These are phyloP conservation scores for Silene conica DNA, from an alignment of 148 eudicot genomes.

Conservation along the genomic window DNA sequence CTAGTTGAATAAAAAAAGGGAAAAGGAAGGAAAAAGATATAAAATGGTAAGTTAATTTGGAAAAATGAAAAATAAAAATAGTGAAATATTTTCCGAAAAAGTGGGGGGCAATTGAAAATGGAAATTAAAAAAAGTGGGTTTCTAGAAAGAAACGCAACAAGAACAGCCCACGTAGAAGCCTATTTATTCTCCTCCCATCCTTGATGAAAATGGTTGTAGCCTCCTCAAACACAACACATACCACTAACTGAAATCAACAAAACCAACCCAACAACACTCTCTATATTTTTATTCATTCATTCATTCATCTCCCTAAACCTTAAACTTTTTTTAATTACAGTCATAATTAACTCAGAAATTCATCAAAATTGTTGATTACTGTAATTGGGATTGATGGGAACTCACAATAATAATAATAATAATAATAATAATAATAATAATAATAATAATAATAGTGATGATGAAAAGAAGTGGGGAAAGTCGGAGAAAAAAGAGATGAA, in stretches of 20 bases:
- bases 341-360: too few relatives aligned
- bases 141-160: constrained; percentile 9
- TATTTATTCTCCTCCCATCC: constrained; percentile 5
- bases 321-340: too few relatives aligned
- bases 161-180: neutral
- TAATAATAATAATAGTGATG: neutral
- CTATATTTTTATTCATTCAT: too few relatives aligned
- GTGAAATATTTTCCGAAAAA: too few relatives aligned
- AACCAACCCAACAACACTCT: neutral
- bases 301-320: too few relatives aligned
- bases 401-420: neutral
- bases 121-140: neutral
- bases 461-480: neutral
- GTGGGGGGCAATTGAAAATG: too few relatives aligned
- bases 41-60: too few relatives aligned
- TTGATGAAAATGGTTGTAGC: neutral
- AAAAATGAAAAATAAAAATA: too few relatives aligned
- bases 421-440: neutral
- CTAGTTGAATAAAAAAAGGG: too few relatives aligned
- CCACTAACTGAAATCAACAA: neutral
- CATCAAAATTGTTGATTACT: too few relatives aligned
- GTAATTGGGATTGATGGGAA: neutral
- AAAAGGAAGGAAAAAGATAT: too few relatives aligned
- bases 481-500: too few relatives aligned
- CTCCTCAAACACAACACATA: neutral